Percentiles rank a stretch among this genome's conserved stretches.
phyloP scores from a whole-genome alignment of 2,329 filamentous ascomycete genomes.

The Ceratocystis diversiconidia region DNA sequence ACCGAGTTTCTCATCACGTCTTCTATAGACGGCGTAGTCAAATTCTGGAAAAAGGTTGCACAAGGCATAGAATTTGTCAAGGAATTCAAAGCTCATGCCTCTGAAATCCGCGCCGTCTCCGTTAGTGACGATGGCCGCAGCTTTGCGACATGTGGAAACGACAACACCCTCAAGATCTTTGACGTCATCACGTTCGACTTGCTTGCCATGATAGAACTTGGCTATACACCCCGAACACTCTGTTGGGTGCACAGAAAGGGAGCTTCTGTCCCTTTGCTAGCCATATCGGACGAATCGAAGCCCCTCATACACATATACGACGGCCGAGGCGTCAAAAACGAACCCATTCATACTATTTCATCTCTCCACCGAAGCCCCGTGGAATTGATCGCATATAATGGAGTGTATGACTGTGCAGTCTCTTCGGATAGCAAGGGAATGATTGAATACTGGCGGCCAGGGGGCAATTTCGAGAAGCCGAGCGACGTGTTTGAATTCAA shows the following conservation, averaged over 20 bases:
- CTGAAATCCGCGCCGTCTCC: constrained; percentile 70
- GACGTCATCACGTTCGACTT: constrained; percentile 79
- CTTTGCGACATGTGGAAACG: constrained; percentile 75
- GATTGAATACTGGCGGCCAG: constrained; percentile 91
- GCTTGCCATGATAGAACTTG: constrained; percentile 65
- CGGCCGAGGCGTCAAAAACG: constrained; percentile 65
- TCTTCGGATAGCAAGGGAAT: constrained; percentile 83
- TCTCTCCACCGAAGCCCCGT: constrained; percentile 72
- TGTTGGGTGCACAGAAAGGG: constrained; percentile 88
- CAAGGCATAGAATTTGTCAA: constrained; percentile 95
- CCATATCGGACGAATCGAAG: constrained; percentile 62
- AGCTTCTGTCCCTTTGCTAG: constrained; percentile 73
- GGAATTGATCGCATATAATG: constrained; percentile 77
- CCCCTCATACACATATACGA: constrained; percentile 73
- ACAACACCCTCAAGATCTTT: constrained; percentile 69
- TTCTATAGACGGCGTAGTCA: constrained; percentile 88
- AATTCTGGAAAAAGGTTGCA: constrained; percentile 96
- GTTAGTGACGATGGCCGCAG: constrained; percentile 82
- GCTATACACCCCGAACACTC: constrained; percentile 59
- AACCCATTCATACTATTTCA: constrained; percentile 62
- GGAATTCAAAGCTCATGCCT: constrained; percentile 82
- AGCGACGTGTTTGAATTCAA: constrained; percentile 86
- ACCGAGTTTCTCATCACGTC: constrained; percentile 94
- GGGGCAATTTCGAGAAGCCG: constrained; percentile 72
- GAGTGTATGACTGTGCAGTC: constrained; percentile 74